These are phyloP conservation scores for Diaporthe batatas DNA, from an alignment of 2,329 filamentous ascomycete genomes.

Conservation along the genomic window DNA sequence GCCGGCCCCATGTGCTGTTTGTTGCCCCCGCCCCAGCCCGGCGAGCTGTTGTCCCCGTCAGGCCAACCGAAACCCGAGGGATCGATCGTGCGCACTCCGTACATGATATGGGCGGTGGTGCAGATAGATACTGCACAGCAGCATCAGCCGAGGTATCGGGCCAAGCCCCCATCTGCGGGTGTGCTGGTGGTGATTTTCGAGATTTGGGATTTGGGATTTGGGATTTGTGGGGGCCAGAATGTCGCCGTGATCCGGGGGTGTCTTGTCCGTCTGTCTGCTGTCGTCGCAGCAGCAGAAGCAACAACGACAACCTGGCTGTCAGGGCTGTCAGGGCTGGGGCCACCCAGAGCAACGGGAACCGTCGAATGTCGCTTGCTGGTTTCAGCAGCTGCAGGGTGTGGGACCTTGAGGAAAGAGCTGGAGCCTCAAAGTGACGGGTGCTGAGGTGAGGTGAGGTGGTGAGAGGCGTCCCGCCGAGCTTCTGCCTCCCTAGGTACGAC, in stretches of 20 bases:
- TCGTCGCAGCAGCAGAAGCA: neutral
- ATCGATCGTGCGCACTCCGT: neutral
- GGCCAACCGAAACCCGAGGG: conserved; percentile 23
- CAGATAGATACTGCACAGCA: neutral
- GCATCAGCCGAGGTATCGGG: conserved; percentile 7
- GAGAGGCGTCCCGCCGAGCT: too few relatives aligned
- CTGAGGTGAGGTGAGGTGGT: neutral
- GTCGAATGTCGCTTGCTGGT: conserved; percentile 37
- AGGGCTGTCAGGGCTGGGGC: conserved; percentile 27
- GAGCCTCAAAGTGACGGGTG: conserved; percentile 31
- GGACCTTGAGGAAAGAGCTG: conserved; percentile 4
- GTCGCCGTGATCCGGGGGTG: neutral
- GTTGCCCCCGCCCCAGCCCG: neutral
- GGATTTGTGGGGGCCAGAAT: neutral
- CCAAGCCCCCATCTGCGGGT: neutral
- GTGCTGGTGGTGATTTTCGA: too few relatives aligned
- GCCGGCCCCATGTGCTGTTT: neutral
- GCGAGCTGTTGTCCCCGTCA: conserved; percentile 27
- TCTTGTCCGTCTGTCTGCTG: neutral
- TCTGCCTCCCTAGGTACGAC: neutral
- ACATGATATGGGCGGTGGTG: neutral
- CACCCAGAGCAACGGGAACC: conserved; percentile 31
- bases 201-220: too few relatives aligned
- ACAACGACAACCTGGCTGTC: neutral
- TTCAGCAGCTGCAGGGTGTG: conserved; percentile 35